Evolutionary conservation across 345 rosid genomes (phyloP), one percentile per base, ranked within the genome.

Genomic region (Gynandropsis gynandra): DNA sequence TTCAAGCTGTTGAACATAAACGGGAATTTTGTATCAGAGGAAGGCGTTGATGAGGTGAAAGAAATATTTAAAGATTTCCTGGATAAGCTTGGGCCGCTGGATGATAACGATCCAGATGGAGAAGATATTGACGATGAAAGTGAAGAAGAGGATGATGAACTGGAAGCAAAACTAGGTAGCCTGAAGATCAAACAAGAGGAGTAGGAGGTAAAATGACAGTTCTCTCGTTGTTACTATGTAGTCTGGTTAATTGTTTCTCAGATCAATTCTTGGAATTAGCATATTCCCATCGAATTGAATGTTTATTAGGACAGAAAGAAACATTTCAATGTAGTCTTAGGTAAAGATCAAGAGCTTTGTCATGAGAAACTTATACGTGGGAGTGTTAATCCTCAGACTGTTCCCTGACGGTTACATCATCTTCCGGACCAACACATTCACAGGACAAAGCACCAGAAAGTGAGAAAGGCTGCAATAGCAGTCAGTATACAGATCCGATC

Each of bases 41-140:
- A 89, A 65, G 97, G 89, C 50, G 62, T 85, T 39, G 86, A 83
- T 32, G 95, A 89, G 74, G 71, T 89, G 32, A 78, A 70, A 65
- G 88, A 72, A 39, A 71, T 79, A 51, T 85, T 89, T 27, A 76
- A 76, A 72, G 71, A 72, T 15, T 76, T 35, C 42, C 69, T 66
- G 40, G 68, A 65, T 7, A 61, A 68, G 81, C 85, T 80, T 41
- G 85, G 82, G 50, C 75, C 80, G 2, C 65, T 85, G 51, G 95
- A 85, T 37, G 93, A 89, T 63, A 89, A 89, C 63, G 81, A 85
- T 55, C 80, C 80, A 14, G 82, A 73, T 66, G 95, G 95, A 35
- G 83, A 85, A 73, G 89, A 82, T 65, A 52, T 72, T 50, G 90
- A 82, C 13, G 88, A 80, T 35, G 90, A 70, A 42, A 74, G 47